These are phyloP conservation scores for Citeromyces siamensis DNA, from an alignment of 1,139 yeast species.

Conservation along the genomic window DNA sequence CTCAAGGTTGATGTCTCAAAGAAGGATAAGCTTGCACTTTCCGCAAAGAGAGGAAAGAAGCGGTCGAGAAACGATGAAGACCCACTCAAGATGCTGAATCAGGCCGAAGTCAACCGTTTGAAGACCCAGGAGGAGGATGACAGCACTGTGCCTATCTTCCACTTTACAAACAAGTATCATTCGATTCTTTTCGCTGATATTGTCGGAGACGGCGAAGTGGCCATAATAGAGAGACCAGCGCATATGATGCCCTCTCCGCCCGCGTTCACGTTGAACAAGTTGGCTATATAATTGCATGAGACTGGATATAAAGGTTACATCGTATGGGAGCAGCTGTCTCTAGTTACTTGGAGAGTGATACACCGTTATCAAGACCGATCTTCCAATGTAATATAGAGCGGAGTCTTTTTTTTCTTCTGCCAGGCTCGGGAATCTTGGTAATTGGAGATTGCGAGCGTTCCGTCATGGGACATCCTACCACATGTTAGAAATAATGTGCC, in stretches of 20 bases:
- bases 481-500: too few relatives aligned
- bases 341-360: too few relatives aligned
- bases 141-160: slow-evolving; percentile 34
- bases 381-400: too few relatives aligned
- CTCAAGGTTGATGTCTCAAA: slow-evolving; percentile 5
- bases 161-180: slow-evolving; percentile 68
- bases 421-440: too few relatives aligned
- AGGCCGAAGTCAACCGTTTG: slow-evolving; percentile 17
- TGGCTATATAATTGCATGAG: neutral
- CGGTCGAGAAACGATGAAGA: slow-evolving; percentile 1
- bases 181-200: slow-evolving; percentile 56
- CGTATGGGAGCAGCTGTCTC: too few relatives aligned
- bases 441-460: too few relatives aligned
- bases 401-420: too few relatives aligned
- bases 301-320: slow-evolving; percentile 6
- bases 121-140: slow-evolving; percentile 19
- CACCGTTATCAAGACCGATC: too few relatives aligned
- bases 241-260: slow-evolving; percentile 51
- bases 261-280: slow-evolving; percentile 64
- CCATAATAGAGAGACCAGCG: slow-evolving; percentile 70
- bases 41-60: neutral
- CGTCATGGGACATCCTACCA: too few relatives aligned
- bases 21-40: neutral
- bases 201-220: slow-evolving; percentile 43
- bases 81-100: slow-evolving; percentile 15